Conservation (phyloP, 1,284 basidiomycete genomes). For the Athelia sp. region DNA sequence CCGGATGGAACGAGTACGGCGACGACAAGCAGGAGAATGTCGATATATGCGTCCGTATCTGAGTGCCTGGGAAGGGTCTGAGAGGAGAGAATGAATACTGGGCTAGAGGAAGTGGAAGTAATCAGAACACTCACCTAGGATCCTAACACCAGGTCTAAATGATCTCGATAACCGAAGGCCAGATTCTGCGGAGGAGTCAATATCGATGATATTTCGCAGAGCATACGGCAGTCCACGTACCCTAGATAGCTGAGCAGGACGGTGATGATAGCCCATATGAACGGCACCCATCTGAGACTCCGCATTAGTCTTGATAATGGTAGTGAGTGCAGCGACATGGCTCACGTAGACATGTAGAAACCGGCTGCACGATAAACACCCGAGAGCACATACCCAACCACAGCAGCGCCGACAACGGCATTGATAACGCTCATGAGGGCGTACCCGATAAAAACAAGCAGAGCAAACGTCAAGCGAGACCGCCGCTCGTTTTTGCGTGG, state of each 20-base stretch:
- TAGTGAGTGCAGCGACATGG: slow-evolving; percentile 2
- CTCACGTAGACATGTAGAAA: slow-evolving; percentile 80
- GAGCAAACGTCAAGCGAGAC: slow-evolving; percentile 56
- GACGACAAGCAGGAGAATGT: no score
- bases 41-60: no score
- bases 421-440: slow-evolving; percentile 51
- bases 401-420: slow-evolving; percentile 63
- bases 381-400: slow-evolving; percentile 67
- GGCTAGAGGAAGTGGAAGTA: no score
- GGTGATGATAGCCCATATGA: slow-evolving; percentile 69
- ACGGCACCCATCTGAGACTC: slow-evolving; percentile 69
- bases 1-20: no score
- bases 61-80: no score
- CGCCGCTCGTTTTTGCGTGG: slow-evolving; percentile 45
- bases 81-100: no score
- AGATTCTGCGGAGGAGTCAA: slow-evolving; percentile 31
- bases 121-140: background rate
- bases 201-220: slow-evolving; percentile 1
- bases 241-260: slow-evolving; percentile 64
- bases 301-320: slow-evolving; percentile 5
- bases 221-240: slow-evolving; percentile 29
- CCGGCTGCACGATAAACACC: slow-evolving; percentile 65
- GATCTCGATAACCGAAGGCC: slow-evolving; percentile 53
- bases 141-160: slow-evolving; percentile 25
- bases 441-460: slow-evolving; percentile 64